phyloP scores from a whole-genome alignment of 768 basidiomycete species.

The Boletus rubropictus region DNA sequence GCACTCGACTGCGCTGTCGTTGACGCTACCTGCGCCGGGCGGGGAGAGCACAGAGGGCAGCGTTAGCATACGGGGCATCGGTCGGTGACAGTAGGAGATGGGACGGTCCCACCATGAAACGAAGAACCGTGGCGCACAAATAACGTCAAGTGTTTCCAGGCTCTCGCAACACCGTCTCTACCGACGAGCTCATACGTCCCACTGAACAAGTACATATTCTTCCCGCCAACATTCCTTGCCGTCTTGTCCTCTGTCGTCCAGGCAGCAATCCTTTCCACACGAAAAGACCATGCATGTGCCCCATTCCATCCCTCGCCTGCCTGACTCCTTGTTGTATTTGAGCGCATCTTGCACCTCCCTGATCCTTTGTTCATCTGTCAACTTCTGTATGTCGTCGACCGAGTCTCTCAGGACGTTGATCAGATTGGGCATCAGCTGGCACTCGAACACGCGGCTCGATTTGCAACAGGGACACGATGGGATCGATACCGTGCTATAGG shows the following conservation, averaged over 20 bases:
- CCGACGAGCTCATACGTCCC: constrained; percentile 48
- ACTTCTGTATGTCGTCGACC: constrained; percentile 25
- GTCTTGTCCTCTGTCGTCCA: constrained; percentile 37
- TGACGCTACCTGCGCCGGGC: constrained; percentile 6
- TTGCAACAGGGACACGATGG: constrained; percentile 66
- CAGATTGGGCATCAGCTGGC: constrained; percentile 91
- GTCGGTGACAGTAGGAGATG: constrained; percentile 14
- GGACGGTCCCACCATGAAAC: constrained; percentile 15
- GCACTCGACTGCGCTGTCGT: constrained; percentile 20
- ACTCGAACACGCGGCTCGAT: constrained; percentile 74
- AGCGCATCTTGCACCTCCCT: constrained; percentile 53
- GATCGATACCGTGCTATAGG: constrained; percentile 50
- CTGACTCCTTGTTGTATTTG: constrained; percentile 40
- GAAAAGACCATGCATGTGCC: constrained; percentile 88
- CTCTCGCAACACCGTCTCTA: not conserved
- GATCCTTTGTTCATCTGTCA: constrained; percentile 65
- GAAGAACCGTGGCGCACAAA: constrained; percentile 11
- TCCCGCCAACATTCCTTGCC: constrained; percentile 56
- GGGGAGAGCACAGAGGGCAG: constrained; percentile 16
- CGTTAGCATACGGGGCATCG: constrained; percentile 24
- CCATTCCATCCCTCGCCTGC: constrained; percentile 82
- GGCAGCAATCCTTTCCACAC: constrained; percentile 75
- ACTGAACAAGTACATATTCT: constrained; percentile 70
- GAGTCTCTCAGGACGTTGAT: constrained; percentile 63
- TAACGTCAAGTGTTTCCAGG: constrained; percentile 20